Evolutionary conservation across 805 yeast species (phyloP), one percentile per base, ranked within the genome.

Genomic region (Tanozyma kutaoensis): DNA sequence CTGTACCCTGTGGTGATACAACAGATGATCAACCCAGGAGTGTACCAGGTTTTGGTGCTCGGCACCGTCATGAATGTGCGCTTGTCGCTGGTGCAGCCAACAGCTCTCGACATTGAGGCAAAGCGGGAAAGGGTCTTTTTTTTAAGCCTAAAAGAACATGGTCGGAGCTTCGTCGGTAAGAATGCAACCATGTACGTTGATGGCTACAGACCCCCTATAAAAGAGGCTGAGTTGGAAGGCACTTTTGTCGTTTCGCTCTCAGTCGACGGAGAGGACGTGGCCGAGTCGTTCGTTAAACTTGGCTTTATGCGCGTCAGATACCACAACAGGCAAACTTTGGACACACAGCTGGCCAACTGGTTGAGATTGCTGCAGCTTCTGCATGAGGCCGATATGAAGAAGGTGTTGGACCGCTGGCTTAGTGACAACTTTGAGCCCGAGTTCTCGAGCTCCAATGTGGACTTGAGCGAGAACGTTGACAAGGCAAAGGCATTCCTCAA

Each of bases 301-400:
- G 95, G 95, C 6, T 71, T 58, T 49, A 93, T 86, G 11, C 55
- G 76, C n/a, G 93, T 81, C 14, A 63, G 79, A 31, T 72, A 71
- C 45, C 93, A 80, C 52, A 72, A 76, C 45, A 75, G 75, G 50
- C 81, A 76, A 32, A 79, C 76, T 24, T 53, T 63, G 9, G 62
- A 63, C 22, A 81, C 74, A 42, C 64, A 81, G 38, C 72, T 91
- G 2, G 64, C 72, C 18, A 66, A 72, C 39, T 81, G 93, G 88
- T 94, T 82, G 44, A 63, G 62, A 26, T 60, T 82, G 30, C 51
- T 78, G 24, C 93, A 79, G 43, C 58, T 72, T 26, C n/a, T n/a
- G n/a, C n/a, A n/a, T n/a, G 93, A 84, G 47, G 58, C 62, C 23
- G 58, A 58, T 23, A 77, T 86, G 11, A 58, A 55, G 32, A 66